Base-by-base conservation (phyloP, 2,329 filamentous ascomycete species). In the Aspergillus udagawae region DNA sequence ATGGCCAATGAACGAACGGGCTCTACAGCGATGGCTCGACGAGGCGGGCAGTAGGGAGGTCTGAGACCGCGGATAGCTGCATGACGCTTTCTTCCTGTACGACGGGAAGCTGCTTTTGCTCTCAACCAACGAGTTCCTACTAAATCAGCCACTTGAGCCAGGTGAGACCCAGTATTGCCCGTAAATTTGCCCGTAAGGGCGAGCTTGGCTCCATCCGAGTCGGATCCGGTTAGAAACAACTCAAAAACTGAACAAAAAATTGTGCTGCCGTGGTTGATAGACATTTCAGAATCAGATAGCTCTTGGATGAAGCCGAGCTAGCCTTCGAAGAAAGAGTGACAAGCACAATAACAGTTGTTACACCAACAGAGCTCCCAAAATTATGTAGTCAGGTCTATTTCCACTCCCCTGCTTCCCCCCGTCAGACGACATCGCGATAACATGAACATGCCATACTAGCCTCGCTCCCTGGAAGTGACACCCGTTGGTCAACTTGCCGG, bases 51-150 rank as follows among this genome's bases (percentile, higher is more conserved):
- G 65, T 59, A 67, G 64, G 61, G 60, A 67, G 68, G 69, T 63
- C 69, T 71, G 61, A 71, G 67, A 66, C 63, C 59, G 55, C 70
- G 70, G 70, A 52, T 65, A 62, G 65, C 62, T 69, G 69, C 70
- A 72, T 66, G 58, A 58, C 29, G 54, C 61, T 55, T 55, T 60
- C 59, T 62, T 62, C 64, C 64, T 67, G 68, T 72, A 67, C 60
- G 49, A 67, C 65, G 60, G 66, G 51, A 64, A 58, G 55, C 57
- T 62, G 63, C 68, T 64, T 65, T 56, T 49, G 54, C 58, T 49
- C 52, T 60, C 65, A 64, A 60, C 52, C 52, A 62, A 65, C 60
- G 60, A 66, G 62, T 63, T 62, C 23, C 52, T 58, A 60, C 57
- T 61, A 49, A 52, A 35, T 53, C 59, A 55, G 56, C 56, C 53